A percentile compares a stretch with the other conserved stretches of the same genome.
Conservation (phyloP, 495 filamentous ascomycete species). For the Parathielavia hyrcaniae region DNA sequence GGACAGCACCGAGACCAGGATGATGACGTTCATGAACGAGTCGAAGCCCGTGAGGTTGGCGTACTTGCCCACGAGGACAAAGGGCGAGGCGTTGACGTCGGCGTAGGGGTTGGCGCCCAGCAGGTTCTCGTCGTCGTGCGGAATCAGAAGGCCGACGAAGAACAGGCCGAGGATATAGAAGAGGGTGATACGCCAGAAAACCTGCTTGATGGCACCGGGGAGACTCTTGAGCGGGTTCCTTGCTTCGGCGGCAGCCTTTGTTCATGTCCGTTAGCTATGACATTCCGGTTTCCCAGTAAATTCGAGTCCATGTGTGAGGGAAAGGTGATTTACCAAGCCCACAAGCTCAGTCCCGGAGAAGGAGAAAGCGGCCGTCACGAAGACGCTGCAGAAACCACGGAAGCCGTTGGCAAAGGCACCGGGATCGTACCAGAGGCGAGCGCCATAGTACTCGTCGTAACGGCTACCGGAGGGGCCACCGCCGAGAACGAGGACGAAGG, state of each 20-base stretch:
- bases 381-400: conserved; percentile 64
- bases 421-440: conserved; percentile 58
- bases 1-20: conserved; percentile 62
- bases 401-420: conserved; percentile 68
- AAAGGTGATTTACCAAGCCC: conserved; percentile 45
- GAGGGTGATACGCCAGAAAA: conserved; percentile 65
- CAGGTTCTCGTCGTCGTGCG: conserved; percentile 48
- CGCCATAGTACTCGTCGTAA: conserved; percentile 53
- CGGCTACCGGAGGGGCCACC: conserved; percentile 50
- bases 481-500: conserved; percentile 56
- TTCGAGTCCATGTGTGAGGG: no score
- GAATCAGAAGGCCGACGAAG: conserved; percentile 68
- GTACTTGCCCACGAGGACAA: conserved; percentile 63
- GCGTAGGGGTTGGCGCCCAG: conserved; percentile 46
- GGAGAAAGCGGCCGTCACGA: conserved; percentile 68
- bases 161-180: conserved; percentile 72
- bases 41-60: conserved; percentile 61
- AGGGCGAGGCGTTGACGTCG: conserved; percentile 60
- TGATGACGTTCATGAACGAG: conserved; percentile 68
- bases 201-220: conserved; percentile 63
- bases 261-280: no score
- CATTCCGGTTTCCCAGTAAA: no score
- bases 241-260: conserved; percentile 55
- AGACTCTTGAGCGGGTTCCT: conserved; percentile 57
- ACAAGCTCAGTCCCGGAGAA: conserved; percentile 68